Percentiles rank a stretch among this genome's conserved stretches.
phyloP scores from a whole-genome alignment of 129 eudicot genomes.

The Chrysanthemum makinoi region DNA sequence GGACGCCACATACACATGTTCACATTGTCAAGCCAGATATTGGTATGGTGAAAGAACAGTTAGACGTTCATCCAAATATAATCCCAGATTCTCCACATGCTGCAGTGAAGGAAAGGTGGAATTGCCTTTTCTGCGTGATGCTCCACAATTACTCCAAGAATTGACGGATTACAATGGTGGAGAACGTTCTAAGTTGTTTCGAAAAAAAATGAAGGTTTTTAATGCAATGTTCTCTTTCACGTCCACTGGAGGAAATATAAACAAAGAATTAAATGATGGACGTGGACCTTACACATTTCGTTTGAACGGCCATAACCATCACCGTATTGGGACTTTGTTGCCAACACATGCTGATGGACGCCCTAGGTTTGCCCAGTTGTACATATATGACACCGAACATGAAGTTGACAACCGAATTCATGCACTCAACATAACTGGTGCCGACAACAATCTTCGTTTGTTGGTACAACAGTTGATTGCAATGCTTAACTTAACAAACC shows the following conservation, averaged over 20 bases:
- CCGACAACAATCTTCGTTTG: neutral
- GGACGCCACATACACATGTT: neutral
- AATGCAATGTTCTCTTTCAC: neutral
- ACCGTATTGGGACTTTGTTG: neutral
- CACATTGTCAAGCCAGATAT: neutral
- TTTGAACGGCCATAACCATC: slow-evolving; percentile 6
- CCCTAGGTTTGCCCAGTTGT: no score
- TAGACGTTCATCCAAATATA: neutral
- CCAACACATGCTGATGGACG: no score
- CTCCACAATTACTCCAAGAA: neutral
- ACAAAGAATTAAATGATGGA: no score
- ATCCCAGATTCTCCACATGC: slow-evolving; percentile 7
- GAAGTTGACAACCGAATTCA: neutral
- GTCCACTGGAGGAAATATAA: no score
- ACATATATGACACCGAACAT: neutral
- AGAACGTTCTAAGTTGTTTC: no score
- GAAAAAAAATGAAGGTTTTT: neutral
- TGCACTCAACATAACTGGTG: neutral
- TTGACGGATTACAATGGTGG: slow-evolving; percentile 6
- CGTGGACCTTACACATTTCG: neutral
- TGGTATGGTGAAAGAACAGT: neutral
- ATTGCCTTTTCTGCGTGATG: neutral
- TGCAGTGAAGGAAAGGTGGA: slow-evolving; percentile 3
- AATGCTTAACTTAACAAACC: neutral
- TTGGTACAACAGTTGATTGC: neutral